Evolutionary conservation across 2,329 filamentous ascomycete species (phyloP).

Genomic region (Tolypocladium capitatum): DNA sequence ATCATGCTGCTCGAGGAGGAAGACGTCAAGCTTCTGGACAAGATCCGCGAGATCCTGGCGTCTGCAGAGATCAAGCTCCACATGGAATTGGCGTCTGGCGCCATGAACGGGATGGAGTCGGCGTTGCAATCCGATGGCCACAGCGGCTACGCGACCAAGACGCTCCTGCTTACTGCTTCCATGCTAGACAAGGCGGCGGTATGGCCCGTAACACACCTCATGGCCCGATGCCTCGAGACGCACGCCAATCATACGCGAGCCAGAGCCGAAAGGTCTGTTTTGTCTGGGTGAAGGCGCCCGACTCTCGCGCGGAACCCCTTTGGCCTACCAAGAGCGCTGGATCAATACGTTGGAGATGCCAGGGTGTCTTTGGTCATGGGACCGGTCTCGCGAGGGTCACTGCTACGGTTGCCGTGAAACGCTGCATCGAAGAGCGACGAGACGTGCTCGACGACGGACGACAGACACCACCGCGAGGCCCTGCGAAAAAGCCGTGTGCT

Average conservation of each 20-base stretch:
- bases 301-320: not conserved
- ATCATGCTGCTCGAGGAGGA: constrained; percentile 89
- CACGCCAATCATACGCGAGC: constrained; percentile 38
- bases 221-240: constrained; percentile 40
- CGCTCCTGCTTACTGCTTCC: constrained; percentile 71
- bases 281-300: constrained; percentile 18
- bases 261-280: constrained; percentile 38
- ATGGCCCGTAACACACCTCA: constrained; percentile 59
- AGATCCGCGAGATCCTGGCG: constrained; percentile 66
- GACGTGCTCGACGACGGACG: not conserved
- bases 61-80: constrained; percentile 72
- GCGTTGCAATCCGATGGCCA: constrained; percentile 43
- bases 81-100: constrained; percentile 33
- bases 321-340: not conserved
- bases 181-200: constrained; percentile 81
- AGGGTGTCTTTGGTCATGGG: not conserved
- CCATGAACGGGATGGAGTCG: constrained; percentile 37
- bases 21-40: constrained; percentile 71
- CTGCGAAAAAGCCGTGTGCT: not conserved
- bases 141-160: constrained; percentile 71
- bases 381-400: not conserved
- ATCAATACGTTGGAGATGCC: not conserved
- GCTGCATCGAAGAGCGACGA: too few relatives aligned
- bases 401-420: not conserved
- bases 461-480: not conserved